phyloP scores from a whole-genome alignment of 176 grass and related monocot genomes.

The Rhynchospora tenuis region DNA sequence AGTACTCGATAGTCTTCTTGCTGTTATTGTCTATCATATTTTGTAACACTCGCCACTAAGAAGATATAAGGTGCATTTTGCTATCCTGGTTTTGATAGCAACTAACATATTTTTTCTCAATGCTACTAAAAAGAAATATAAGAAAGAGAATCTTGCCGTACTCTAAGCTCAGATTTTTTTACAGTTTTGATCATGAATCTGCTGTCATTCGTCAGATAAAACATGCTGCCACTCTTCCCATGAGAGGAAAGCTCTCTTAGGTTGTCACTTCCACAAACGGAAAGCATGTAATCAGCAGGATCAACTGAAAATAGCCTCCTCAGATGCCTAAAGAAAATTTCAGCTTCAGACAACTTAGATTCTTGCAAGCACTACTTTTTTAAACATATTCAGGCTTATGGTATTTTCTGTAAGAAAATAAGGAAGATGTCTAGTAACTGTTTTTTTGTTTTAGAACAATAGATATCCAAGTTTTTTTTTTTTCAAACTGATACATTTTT shows the following conservation, averaged over 20 bases:
- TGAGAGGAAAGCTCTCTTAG: conserved; percentile 68
- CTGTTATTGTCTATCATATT: too few species aligned
- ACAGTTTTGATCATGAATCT: conserved; percentile 86
- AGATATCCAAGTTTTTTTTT: too few species aligned
- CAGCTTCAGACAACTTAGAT: not conserved
- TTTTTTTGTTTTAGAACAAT: too few species aligned
- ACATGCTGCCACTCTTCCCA: conserved; percentile 82
- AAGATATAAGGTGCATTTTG: too few species aligned
- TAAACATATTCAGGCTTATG: too few species aligned
- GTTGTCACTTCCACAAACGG: conserved; percentile 69
- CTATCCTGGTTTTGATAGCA: too few species aligned
- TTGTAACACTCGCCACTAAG: too few species aligned
- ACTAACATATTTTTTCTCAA: not conserved
- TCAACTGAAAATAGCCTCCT: conserved; percentile 71
- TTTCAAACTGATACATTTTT: too few species aligned
- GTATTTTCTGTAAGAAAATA: too few species aligned
- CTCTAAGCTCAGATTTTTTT: conserved; percentile 78
- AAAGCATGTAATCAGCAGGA: conserved; percentile 84
- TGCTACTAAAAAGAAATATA: not conserved
- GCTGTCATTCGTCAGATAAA: conserved; percentile 75
- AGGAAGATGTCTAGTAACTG: too few species aligned
- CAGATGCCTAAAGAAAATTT: conserved; percentile 44
- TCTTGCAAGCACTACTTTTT: too few species aligned
- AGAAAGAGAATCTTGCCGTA: conserved; percentile 11
- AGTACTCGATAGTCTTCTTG: too few species aligned